These are phyloP conservation scores for Eutypa lata DNA, from an alignment of 2,329 filamentous ascomycete species.

Conservation along the genomic window DNA sequence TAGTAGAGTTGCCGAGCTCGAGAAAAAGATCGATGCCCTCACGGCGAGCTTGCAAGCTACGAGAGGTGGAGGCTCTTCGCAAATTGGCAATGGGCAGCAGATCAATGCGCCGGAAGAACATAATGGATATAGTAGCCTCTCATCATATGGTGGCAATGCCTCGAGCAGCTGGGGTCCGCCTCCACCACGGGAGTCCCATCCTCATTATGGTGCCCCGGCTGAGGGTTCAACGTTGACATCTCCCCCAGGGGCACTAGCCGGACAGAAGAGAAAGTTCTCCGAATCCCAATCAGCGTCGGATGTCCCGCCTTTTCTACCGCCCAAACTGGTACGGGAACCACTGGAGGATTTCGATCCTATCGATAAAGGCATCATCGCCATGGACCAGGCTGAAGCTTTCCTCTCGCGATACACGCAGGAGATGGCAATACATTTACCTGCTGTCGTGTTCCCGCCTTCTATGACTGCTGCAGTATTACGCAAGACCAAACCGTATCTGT, in stretches of 20 bases:
- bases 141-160: constrained; percentile 2
- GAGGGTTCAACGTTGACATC: constrained; percentile 13
- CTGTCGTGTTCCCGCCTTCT: constrained; percentile 55
- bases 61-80: constrained; percentile 18
- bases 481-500: constrained; percentile 60
- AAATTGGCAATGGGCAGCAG: not conserved
- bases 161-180: constrained; percentile 21
- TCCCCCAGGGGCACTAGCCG: constrained; percentile 21
- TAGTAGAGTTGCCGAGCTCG: constrained; percentile 81
- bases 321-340: constrained; percentile 4
- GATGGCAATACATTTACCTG: constrained; percentile 61
- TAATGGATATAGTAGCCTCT: constrained; percentile 6
- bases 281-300: constrained; percentile 20
- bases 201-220: constrained; percentile 9
- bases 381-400: constrained; percentile 52
- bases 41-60: constrained; percentile 72
- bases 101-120: constrained; percentile 14
- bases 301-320: constrained; percentile 18
- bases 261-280: constrained; percentile 39
- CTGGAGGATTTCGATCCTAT: constrained; percentile 46
- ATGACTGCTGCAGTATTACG: constrained; percentile 55
- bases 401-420: constrained; percentile 57
- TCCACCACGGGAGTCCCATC: constrained; percentile 11
- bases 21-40: constrained; percentile 87
- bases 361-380: constrained; percentile 56